Evolutionary conservation across 1,139 yeast genomes (phyloP).

Genomic region (Suhomyces bokatorum): DNA sequence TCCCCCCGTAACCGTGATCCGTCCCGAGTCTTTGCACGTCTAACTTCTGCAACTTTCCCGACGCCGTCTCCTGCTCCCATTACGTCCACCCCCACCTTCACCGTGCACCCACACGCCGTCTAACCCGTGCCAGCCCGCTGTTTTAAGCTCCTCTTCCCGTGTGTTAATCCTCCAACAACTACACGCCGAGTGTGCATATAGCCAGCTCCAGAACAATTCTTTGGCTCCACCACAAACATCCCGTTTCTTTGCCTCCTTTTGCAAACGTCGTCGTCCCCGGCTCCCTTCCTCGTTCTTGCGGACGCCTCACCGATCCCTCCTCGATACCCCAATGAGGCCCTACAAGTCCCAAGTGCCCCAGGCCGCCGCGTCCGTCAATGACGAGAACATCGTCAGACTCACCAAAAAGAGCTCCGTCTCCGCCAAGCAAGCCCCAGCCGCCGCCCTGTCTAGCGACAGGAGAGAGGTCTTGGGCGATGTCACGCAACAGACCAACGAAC

Average conservation of each 20-base stretch:
- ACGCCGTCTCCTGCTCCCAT: background rate
- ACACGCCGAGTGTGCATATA: slow-evolving; percentile 13
- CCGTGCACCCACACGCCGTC: background rate
- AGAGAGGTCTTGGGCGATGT: slow-evolving; percentile 37
- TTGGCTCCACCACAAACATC: slow-evolving; percentile 3
- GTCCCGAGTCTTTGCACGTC: background rate
- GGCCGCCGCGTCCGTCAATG: slow-evolving; percentile 7
- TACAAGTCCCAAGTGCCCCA: slow-evolving; percentile 9
- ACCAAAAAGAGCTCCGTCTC: slow-evolving; percentile 4
- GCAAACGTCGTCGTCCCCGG: background rate
- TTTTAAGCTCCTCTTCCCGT: slow-evolving; percentile 1
- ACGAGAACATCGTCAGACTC: slow-evolving; percentile 10
- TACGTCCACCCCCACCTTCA: background rate
- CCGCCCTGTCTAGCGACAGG: slow-evolving; percentile 3
- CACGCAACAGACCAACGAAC: slow-evolving; percentile 22
- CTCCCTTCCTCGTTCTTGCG: background rate
- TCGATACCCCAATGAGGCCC: slow-evolving; percentile 11
- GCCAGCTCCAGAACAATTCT: slow-evolving; percentile 4
- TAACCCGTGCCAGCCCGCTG: background rate
- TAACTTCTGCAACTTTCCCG: background rate
- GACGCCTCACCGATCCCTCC: slow-evolving; percentile 1
- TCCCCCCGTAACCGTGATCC: background rate
- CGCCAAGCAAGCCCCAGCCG: slow-evolving; percentile 1
- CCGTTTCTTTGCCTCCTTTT: background rate
- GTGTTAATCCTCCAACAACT: slow-evolving; percentile 11